These are phyloP conservation scores for Cymodocea nodosa DNA, from an alignment of 116 monocot species.

Conservation along the genomic window DNA sequence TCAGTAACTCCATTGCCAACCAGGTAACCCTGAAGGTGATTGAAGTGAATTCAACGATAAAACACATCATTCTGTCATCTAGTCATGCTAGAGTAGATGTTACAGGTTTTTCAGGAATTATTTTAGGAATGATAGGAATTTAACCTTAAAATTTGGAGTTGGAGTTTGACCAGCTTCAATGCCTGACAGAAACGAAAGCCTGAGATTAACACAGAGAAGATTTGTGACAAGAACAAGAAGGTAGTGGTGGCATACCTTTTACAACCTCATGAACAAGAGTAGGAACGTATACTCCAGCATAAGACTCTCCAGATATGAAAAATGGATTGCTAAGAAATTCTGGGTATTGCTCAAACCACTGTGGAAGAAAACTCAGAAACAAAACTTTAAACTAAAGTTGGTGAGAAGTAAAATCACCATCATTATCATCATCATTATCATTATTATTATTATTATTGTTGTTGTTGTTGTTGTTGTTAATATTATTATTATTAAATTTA, in stretches of 20 bases:
- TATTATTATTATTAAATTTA: too few relatives aligned
- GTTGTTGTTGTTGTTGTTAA: too few relatives aligned
- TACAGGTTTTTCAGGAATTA: too few relatives aligned
- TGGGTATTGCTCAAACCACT: conserved; percentile 78
- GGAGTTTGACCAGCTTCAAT: conserved; percentile 42
- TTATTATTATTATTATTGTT: too few relatives aligned
- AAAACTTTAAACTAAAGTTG: not conserved
- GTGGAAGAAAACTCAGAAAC: not conserved
- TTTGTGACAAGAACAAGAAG: not conserved
- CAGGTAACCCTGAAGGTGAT: conserved; percentile 51
- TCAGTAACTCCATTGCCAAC: conserved; percentile 71
- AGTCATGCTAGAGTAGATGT: too few relatives aligned
- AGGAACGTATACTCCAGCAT: conserved; percentile 76
- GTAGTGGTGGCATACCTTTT: conserved; percentile 24
- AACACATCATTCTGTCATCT: not conserved
- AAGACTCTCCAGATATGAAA: conserved; percentile 72
- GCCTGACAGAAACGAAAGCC: conserved; percentile 20
- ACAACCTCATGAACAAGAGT: conserved; percentile 57
- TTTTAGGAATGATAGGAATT: not conserved
- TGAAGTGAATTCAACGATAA: not conserved
- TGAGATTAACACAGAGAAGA: not conserved
- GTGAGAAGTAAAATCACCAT: not conserved
- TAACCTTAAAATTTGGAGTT: conserved; percentile 72
- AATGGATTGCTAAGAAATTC: conserved; percentile 73
- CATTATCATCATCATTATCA: too few relatives aligned